phyloP scores from a whole-genome alignment of 768 basidiomycete genomes.

The Phylloporus arenicola region DNA sequence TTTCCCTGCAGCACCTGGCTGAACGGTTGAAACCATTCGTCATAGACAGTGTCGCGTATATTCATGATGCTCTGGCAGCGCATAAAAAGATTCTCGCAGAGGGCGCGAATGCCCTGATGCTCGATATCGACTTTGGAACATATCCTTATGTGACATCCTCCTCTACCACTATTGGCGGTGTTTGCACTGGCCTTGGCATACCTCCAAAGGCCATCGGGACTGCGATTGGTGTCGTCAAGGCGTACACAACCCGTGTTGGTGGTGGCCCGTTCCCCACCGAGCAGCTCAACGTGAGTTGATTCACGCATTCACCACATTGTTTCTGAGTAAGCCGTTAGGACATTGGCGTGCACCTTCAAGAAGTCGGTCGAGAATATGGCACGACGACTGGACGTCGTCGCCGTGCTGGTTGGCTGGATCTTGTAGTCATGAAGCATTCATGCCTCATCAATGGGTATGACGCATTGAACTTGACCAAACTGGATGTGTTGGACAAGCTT shows the following conservation, averaged over 20 bases:
- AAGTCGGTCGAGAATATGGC: slow-evolving; percentile 89
- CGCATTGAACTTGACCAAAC: slow-evolving; percentile 87
- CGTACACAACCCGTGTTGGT: slow-evolving; percentile 98
- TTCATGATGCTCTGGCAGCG: slow-evolving; percentile 71
- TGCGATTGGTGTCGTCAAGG: slow-evolving; percentile 91
- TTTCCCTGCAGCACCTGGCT: slow-evolving; percentile 59
- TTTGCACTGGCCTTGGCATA: slow-evolving; percentile 96
- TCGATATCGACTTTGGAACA: slow-evolving; percentile 96
- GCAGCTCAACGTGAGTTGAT: slow-evolving; percentile 69
- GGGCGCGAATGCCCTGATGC: slow-evolving; percentile 97
- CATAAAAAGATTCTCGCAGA: slow-evolving; percentile 88
- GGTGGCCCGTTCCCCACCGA: slow-evolving; percentile 98
- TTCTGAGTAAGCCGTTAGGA: slow-evolving; percentile 41
- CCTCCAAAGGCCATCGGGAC: slow-evolving; percentile 86
- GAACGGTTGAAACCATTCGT: slow-evolving; percentile 83
- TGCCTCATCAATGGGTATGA: slow-evolving; percentile 95
- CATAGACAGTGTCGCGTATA: slow-evolving; percentile 78
- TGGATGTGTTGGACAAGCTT: slow-evolving; percentile 85
- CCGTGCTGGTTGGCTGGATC: slow-evolving; percentile 96
- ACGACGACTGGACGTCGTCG: slow-evolving; percentile 88
- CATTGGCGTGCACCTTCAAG: slow-evolving; percentile 82
- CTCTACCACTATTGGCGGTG: slow-evolving; percentile 88
- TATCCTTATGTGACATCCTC: slow-evolving; percentile 98
- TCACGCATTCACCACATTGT: background rate
- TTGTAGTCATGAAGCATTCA: slow-evolving; percentile 92